Evolutionary conservation across 2,329 filamentous ascomycete genomes (phyloP).

Genomic region (Emmonsiellopsis sp.): DNA sequence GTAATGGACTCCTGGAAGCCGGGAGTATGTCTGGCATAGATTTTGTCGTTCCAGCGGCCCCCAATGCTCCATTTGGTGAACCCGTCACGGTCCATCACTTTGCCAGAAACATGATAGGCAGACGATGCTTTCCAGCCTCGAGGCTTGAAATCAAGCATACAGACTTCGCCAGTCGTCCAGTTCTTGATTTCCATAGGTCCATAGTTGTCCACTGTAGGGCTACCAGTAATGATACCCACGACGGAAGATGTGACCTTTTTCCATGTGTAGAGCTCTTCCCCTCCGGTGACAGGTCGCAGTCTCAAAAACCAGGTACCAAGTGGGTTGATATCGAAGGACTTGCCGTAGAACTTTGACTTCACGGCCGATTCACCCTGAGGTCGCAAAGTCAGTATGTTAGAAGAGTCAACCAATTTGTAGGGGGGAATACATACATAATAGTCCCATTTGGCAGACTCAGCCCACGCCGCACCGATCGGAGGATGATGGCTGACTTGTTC

Average conservation of each 20-base stretch:
- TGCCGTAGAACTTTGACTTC: conserved; percentile 94
- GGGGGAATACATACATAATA: conserved; percentile 54
- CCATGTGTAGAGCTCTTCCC: conserved; percentile 90
- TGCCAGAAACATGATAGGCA: conserved; percentile 80
- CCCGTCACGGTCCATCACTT: conserved; percentile 71
- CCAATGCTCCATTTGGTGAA: conserved; percentile 81
- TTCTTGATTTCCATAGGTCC: conserved; percentile 96
- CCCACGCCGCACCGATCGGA: conserved; percentile 84
- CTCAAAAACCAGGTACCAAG: conserved; percentile 94
- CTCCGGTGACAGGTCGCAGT: conserved; percentile 65
- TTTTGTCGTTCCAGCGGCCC: conserved; percentile 93
- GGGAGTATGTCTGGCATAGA: conserved; percentile 87
- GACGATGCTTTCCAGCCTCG: conserved; percentile 93
- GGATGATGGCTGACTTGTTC: conserved; percentile 98
- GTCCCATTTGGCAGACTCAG: conserved; percentile 87
- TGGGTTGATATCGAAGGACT: conserved; percentile 93
- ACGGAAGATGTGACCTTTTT: conserved; percentile 97
- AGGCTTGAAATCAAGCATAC: conserved; percentile 82
- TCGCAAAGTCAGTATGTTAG: conserved; percentile 13
- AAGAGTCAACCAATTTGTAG: background rate
- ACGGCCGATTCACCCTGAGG: conserved; percentile 80
- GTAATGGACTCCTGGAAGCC: conserved; percentile 71
- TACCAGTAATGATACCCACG: conserved; percentile 96
- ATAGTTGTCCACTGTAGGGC: conserved; percentile 95
- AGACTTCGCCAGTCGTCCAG: conserved; percentile 89